Percentiles rank a stretch among this genome's conserved stretches.
Conservation (phyloP, 2,329 filamentous ascomycete genomes). For the Exophiala sp. region DNA sequence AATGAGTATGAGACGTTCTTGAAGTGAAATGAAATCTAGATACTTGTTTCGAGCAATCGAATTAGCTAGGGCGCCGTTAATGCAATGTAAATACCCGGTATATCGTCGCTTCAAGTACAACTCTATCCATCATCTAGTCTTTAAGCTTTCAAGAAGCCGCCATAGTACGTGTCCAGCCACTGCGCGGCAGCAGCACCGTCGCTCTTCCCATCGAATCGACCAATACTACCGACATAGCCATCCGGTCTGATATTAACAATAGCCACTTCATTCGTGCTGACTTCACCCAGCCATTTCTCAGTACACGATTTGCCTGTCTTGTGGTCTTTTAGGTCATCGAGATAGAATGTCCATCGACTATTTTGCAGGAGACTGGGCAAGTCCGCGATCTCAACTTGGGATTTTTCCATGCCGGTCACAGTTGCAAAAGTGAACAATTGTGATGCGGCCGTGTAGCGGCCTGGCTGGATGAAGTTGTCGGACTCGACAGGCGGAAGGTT, state of each 20-base stretch:
- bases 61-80: not conserved
- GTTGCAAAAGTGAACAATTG: constrained; percentile 66
- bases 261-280: constrained; percentile 56
- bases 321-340: constrained; percentile 61
- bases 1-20: constrained; percentile 12
- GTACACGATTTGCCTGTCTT: constrained; percentile 54
- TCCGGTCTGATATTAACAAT: constrained; percentile 69
- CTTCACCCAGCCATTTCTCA: constrained; percentile 65
- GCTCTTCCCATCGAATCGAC: constrained; percentile 37
- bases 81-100: not conserved
- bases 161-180: constrained; percentile 54
- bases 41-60: not conserved
- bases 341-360: constrained; percentile 69
- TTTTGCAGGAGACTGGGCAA: constrained; percentile 60
- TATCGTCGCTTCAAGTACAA: not conserved
- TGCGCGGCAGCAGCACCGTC: constrained; percentile 36
- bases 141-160: constrained; percentile 38
- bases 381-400: constrained; percentile 62
- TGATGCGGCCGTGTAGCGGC: constrained; percentile 66
- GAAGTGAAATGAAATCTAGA: not conserved
- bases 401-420: constrained; percentile 64
- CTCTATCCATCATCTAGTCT: not conserved
- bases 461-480: constrained; percentile 64
- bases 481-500: constrained; percentile 56
- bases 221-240: constrained; percentile 67